A percentile compares a stretch with the other conserved stretches of the same genome.
These are phyloP conservation scores for Pharus latifolius DNA, from an alignment of 176 grass and related monocot species.

Conservation along the genomic window DNA sequence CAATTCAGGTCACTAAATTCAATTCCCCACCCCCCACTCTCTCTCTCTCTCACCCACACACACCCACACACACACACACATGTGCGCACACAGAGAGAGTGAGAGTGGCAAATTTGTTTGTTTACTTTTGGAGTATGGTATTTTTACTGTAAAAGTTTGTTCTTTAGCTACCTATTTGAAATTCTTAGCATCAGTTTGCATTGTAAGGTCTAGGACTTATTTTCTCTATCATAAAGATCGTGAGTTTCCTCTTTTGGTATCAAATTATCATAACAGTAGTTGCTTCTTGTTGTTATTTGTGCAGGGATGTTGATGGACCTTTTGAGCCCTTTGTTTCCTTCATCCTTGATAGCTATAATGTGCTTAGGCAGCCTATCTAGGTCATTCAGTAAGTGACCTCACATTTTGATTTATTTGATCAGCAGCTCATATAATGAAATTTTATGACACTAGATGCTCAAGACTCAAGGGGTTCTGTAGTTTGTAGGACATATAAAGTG, in stretches of 20 bases:
- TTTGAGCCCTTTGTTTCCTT: conserved; percentile 92
- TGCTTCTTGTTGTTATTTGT: conserved; percentile 14
- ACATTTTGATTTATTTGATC: neutral
- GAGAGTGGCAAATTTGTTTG: too few relatives aligned
- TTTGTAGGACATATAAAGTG: too few relatives aligned
- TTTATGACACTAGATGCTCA: neutral
- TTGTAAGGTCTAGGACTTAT: neutral
- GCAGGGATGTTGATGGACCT: conserved; percentile 99
- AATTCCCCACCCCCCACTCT: neutral
- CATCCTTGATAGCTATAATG: conserved; percentile 72
- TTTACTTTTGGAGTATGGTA: neutral
- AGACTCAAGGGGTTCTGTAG: neutral
- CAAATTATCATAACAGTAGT: neutral
- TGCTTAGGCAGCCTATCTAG: conserved; percentile 89
- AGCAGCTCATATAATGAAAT: neutral
- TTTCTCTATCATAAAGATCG: neutral
- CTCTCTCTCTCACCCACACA: too few relatives aligned
- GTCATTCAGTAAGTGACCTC: conserved; percentile 82
- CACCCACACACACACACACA: too few relatives aligned
- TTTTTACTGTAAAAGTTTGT: neutral
- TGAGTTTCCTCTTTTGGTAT: neutral
- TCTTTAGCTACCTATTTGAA: neutral
- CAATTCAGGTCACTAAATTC: neutral
- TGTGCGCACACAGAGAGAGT: too few relatives aligned
- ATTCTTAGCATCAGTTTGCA: neutral